Evolutionary conservation across 139 green algal genomes (phyloP).

Genomic region (Coccomyxa sp.): DNA sequence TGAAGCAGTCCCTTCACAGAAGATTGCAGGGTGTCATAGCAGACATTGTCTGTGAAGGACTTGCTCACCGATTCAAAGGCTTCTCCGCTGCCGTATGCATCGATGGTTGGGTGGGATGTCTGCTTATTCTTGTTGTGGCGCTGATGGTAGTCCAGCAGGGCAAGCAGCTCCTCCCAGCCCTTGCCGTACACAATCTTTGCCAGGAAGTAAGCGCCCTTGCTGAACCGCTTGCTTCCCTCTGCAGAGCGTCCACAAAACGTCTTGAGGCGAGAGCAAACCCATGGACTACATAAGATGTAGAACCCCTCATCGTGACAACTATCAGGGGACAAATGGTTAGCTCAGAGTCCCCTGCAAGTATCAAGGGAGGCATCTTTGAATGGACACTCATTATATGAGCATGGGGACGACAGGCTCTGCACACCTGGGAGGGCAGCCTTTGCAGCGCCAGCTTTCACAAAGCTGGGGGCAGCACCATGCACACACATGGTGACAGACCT

Average conservation of each 20-base stretch:
- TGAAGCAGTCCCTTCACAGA: not conserved
- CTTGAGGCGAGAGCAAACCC: not conserved
- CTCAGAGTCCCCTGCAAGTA: no score
- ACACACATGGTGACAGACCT: conserved; percentile 85
- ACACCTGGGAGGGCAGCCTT: conserved; percentile 21
- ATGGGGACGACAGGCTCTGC: no score
- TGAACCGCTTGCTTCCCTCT: conserved; percentile 29
- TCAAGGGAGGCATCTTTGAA: no score
- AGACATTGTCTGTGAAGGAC: not conserved
- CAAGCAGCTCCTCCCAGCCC: conserved; percentile 73
- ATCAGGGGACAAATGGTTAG: not conserved
- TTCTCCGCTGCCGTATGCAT: conserved; percentile 80
- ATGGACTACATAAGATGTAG: conserved; percentile 70
- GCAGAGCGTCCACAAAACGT: not conserved
- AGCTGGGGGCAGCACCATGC: conserved; percentile 86
- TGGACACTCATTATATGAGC: no score
- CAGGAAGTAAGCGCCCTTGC: conserved; percentile 85
- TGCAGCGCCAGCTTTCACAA: conserved; percentile 64
- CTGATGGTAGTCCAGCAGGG: conserved; percentile 56
- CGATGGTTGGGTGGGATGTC: conserved; percentile 30
- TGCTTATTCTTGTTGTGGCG: conserved; percentile 12
- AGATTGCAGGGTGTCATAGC: not conserved
- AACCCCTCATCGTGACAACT: conserved; percentile 44
- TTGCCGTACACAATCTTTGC: conserved; percentile 95
- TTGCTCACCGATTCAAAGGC: conserved; percentile 54